phyloP scores from a whole-genome alignment of 306 rosid genomes.

The Quercus agrifolia region DNA sequence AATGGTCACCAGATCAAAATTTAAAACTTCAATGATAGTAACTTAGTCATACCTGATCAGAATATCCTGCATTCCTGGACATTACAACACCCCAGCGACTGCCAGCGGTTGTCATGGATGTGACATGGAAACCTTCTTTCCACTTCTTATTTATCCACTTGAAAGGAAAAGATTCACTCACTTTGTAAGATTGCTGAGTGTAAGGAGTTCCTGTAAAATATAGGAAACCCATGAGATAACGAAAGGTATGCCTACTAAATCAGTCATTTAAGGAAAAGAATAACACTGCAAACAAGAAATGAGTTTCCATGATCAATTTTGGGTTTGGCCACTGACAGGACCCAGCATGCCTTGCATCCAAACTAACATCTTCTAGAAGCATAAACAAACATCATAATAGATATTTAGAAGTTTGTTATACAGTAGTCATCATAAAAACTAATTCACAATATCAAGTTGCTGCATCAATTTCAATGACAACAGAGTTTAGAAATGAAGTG shows the following conservation, averaged over 20 bases:
- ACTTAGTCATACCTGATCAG: slow-evolving; percentile 66
- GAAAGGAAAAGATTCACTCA: slow-evolving; percentile 86
- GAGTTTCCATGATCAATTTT: background rate
- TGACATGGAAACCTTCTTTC: slow-evolving; percentile 97
- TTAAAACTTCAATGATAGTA: too few relatives aligned
- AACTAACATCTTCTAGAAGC: background rate
- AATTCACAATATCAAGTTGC: background rate
- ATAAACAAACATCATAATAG: background rate
- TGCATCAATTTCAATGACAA: background rate
- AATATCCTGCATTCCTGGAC: slow-evolving; percentile 92
- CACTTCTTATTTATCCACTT: slow-evolving; percentile 97
- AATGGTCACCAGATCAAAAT: too few relatives aligned
- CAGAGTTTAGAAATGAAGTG: background rate
- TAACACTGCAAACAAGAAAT: background rate
- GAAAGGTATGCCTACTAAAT: background rate
- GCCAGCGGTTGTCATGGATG: slow-evolving; percentile 96
- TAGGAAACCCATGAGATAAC: slow-evolving; percentile 13
- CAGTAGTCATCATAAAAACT: background rate
- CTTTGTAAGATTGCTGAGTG: slow-evolving; percentile 92
- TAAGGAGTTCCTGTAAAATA: slow-evolving; percentile 68
- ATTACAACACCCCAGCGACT: slow-evolving; percentile 95
- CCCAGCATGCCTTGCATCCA: background rate
- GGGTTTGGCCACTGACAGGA: background rate
- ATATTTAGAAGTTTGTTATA: background rate
- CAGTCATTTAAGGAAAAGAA: background rate